Base-by-base conservation (phyloP, 352 stramenopile species). In the Phytophthora quininea region DNA sequence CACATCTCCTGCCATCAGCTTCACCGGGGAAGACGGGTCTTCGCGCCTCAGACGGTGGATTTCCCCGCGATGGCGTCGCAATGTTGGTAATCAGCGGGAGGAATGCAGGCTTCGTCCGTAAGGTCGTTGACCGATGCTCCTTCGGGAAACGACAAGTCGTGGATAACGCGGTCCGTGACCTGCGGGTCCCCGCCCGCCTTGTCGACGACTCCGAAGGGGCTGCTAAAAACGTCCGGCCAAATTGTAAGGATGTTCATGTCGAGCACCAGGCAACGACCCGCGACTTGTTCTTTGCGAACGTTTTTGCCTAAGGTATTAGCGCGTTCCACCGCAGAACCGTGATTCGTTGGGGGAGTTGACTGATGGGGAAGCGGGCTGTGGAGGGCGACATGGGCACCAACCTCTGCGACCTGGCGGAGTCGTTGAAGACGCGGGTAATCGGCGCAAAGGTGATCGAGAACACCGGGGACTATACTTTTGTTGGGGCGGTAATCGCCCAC, bases 191-290 rank as follows among this genome's bases (percentile, higher is more conserved):
- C 35, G 7, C 12, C 14, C 3, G 15, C 14, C 30, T 69, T 69
- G 29, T 62, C 47, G 14, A 58, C 62, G 3, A 69, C 62, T 7
- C 53, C 52, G 49, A 59, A 69, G 1, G 54, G 54, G n/a, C 62
- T 32, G 31, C 8, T 14, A 19, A n/a, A 31, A 6, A 57, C 51
- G 6, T 46, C 51, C 8, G 51, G 51, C 51, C 30, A 57, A 30
- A 57, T 30, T 3, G 4, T 7, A 10, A 57, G 30, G 11, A 57
- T 15, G 30, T 57, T n/a, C 3, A 57, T 4, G 51, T 57, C 51
- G 7, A 43, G 9, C 3, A 43, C 51, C 6, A 57, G 10, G 31
- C 51, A 57, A 12, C 51, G 19, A 8, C 51, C 51, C n/a, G n/a
- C n/a, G n/a, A n/a, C n/a, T n/a, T n/a, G n/a, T n/a, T n/a, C n/a